phyloP scores from a whole-genome alignment of 106 monocot genomes.

The Apostasia shenzhenica region DNA sequence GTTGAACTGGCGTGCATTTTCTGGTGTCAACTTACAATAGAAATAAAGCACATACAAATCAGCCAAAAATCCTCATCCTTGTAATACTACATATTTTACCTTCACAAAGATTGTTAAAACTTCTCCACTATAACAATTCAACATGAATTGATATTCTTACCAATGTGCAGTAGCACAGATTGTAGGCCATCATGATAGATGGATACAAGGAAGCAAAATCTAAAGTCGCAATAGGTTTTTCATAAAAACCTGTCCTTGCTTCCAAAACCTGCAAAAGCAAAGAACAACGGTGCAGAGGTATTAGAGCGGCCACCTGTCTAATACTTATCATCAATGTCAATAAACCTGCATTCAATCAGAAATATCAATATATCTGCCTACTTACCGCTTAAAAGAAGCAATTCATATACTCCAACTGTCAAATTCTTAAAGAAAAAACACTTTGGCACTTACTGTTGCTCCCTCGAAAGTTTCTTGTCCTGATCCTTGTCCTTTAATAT shows the following conservation, averaged over 20 bases:
- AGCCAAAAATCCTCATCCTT: neutral
- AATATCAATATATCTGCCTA: neutral
- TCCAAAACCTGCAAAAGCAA: constrained; percentile 68
- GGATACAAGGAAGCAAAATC: constrained; percentile 99
- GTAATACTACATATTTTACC: neutral
- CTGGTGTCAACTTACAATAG: constrained; percentile 64
- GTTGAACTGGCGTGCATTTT: constrained; percentile 70
- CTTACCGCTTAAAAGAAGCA: neutral
- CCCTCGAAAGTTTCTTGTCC: constrained; percentile 94
- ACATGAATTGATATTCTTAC: constrained; percentile 29
- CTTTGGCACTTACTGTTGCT: constrained; percentile 80
- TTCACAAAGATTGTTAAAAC: neutral
- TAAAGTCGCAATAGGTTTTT: constrained; percentile 95
- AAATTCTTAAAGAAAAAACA: neutral
- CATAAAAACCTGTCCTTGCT: constrained; percentile 98
- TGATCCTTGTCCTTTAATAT: constrained; percentile 89
- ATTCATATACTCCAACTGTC: neutral
- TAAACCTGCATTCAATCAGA: neutral
- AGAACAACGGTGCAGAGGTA: neutral
- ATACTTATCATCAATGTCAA: neutral
- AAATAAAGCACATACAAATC: neutral
- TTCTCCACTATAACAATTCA: neutral
- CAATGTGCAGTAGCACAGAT: constrained; percentile 97
- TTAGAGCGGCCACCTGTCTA: neutral
- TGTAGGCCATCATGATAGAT: constrained; percentile 99